Conservation (phyloP, 2,329 filamentous ascomycete species). For the Metarhizium sp. region DNA sequence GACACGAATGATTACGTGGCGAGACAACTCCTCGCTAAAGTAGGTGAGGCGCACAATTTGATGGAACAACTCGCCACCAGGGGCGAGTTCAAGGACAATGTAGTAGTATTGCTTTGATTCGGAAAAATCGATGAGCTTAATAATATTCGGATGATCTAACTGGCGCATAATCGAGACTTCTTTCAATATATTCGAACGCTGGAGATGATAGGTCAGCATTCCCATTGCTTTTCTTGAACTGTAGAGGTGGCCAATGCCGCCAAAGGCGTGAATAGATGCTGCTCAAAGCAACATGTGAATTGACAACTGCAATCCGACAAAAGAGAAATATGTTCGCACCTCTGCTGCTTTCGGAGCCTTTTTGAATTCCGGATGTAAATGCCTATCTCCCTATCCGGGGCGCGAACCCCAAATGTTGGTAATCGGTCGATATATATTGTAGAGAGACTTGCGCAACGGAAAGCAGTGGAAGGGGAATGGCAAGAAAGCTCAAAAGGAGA, state of each 20-base stretch:
- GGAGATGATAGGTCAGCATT: conserved; percentile 18
- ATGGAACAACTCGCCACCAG: conserved; percentile 94
- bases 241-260: background rate
- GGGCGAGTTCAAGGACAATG: conserved; percentile 90
- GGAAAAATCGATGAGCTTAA: conserved; percentile 86
- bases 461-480: conserved; percentile 1
- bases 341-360: conserved; percentile 92
- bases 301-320: background rate
- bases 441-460: conserved; percentile 1
- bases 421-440: conserved; percentile 22
- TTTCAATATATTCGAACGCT: conserved; percentile 97
- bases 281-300: background rate
- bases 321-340: conserved; percentile 52
- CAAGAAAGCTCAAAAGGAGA: conserved; percentile 10
- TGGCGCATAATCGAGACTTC: conserved; percentile 99
- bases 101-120: conserved; percentile 96
- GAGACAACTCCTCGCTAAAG: conserved; percentile 90
- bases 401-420: conserved; percentile 42
- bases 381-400: conserved; percentile 67
- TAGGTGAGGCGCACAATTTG: conserved; percentile 97
- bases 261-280: background rate
- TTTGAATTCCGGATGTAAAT: conserved; percentile 94
- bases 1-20: conserved; percentile 91
- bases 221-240: background rate
- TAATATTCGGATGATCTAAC: conserved; percentile 90